Conservation (phyloP, 768 basidiomycete genomes). For the Suillus cothurnatus region DNA sequence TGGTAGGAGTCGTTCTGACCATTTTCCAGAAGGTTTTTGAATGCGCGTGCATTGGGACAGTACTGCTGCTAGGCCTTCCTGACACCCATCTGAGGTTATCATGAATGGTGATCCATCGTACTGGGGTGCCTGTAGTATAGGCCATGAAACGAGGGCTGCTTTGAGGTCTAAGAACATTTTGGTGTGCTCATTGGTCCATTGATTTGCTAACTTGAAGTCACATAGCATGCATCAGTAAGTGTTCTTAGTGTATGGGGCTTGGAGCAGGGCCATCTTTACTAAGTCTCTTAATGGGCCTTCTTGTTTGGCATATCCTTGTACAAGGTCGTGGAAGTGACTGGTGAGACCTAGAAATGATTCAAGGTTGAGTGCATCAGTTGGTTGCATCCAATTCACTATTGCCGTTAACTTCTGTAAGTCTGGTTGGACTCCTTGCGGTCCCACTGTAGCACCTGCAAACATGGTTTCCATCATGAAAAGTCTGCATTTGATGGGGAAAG, state of each 20-base stretch:
- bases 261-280: slow-evolving; percentile 16
- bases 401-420: too few relatives aligned
- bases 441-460: too few relatives aligned
- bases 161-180: slow-evolving; percentile 35
- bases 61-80: slow-evolving; percentile 34
- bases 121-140: slow-evolving; percentile 32
- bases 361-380: too few relatives aligned
- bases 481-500: too few relatives aligned
- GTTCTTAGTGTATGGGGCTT: slow-evolving; percentile 12
- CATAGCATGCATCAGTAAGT: slow-evolving; percentile 29
- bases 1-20: slow-evolving; percentile 16
- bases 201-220: slow-evolving; percentile 14
- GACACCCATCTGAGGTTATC: slow-evolving; percentile 37
- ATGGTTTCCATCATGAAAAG: too few relatives aligned
- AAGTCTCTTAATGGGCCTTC: too few relatives aligned
- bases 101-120: slow-evolving; percentile 38
- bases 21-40: slow-evolving; percentile 22
- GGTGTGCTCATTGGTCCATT: slow-evolving; percentile 14
- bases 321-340: too few relatives aligned
- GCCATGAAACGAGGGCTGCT: slow-evolving; percentile 30
- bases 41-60: slow-evolving; percentile 31
- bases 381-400: too few relatives aligned
- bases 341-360: too few relatives aligned
- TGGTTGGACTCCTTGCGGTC: too few relatives aligned
- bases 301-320: too few relatives aligned